Conservation (phyloP, 2,329 filamentous ascomycete genomes). For the Cercospora zeae-maydis region DNA sequence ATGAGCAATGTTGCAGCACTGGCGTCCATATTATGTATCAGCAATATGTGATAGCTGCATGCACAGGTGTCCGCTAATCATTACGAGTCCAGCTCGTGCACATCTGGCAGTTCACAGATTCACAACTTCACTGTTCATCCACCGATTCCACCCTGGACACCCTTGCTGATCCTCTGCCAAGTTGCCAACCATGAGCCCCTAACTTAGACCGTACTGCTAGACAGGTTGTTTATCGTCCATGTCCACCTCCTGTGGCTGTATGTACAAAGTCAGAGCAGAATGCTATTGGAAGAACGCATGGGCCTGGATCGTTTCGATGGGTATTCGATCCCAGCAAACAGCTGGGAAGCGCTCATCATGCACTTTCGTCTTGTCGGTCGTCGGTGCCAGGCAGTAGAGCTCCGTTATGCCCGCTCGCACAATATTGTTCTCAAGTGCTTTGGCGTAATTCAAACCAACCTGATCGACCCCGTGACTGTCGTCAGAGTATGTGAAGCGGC, state of each 20-base stretch:
- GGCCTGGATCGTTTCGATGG: slow-evolving; percentile 20
- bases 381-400: slow-evolving; percentile 46
- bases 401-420: slow-evolving; percentile 62
- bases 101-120: too few species aligned
- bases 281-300: slow-evolving; percentile 25
- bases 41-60: not conserved
- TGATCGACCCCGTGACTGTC: slow-evolving; percentile 90
- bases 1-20: too few species aligned
- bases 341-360: slow-evolving; percentile 37
- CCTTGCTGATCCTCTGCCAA: not conserved
- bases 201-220: too few species aligned
- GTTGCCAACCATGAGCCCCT: not conserved
- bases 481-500: slow-evolving; percentile 86
- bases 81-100: too few species aligned
- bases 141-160: not conserved
- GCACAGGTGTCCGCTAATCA: not conserved
- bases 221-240: not conserved
- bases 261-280: not conserved
- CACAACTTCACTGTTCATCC: not conserved
- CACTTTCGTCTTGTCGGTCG: slow-evolving; percentile 20
- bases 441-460: slow-evolving; percentile 75
- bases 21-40: too few species aligned
- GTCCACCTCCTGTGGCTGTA: not conserved
- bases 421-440: slow-evolving; percentile 45
- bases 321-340: slow-evolving; percentile 26